Evolutionary conservation across 2,329 filamentous ascomycete species (phyloP), one percentile per base, ranked within the genome.

Genomic region (Colletotrichum neosansevieriae): DNA sequence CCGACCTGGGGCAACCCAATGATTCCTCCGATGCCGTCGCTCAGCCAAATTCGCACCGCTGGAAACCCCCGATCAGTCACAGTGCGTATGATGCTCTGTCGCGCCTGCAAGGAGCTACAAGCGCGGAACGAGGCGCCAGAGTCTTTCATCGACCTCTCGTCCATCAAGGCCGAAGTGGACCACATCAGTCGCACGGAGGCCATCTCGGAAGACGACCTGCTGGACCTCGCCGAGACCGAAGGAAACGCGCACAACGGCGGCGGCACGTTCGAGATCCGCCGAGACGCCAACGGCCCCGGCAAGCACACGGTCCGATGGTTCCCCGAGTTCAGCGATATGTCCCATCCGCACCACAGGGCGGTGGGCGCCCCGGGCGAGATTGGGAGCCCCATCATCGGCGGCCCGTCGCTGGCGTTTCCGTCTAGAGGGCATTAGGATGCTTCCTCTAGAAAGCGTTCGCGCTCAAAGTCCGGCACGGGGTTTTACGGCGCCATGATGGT

Each of bases 221-320:
- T 95, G 44, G 89, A 92, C 65, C 91, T 97, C 67, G 96, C 93
- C 77, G 95, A 98, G 74, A 97, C 95, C 0, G 93, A 97, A 77
- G 96, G 96, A 65, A 97, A 92, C 74, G 77, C 83, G 2, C 89
- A 91, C 67, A 98, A 98, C 74, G 96, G 96, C 51, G 95, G 95
- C 50, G 96, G 96, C n/a, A 91, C 87, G 29, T 97, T 99, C 75
- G 89, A 92, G 38, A 85, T 92, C 71, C 87, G 86, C 69, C 84
- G 85, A 44, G 86, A 88, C 56, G 70, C 69, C n/a, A 67, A 64
- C 34, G 82, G 75, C 1, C 71, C 74, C 32, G 80, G 78, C n/a
- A 79, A 79, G 65, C 76, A 78, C 42, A 73, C 74, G 6, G 84
- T 91, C 58, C 83, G 86, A 15, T 89, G 86, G 79, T 84, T 91